phyloP scores from a whole-genome alignment of 2,329 filamentous ascomycete genomes.

The Cryphonectria naterciae region DNA sequence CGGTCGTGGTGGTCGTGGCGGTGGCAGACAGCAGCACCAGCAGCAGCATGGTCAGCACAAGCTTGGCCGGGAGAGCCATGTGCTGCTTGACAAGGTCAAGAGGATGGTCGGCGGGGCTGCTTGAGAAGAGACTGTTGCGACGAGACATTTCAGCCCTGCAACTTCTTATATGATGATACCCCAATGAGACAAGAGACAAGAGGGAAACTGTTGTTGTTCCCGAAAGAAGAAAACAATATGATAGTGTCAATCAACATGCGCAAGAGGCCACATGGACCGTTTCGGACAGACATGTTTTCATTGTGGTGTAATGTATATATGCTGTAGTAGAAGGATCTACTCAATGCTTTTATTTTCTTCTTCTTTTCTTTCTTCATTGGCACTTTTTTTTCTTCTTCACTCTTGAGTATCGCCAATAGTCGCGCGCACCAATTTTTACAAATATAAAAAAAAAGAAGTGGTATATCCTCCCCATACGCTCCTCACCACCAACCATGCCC shows the following conservation, averaged over 20 bases:
- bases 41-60: constrained; percentile 72
- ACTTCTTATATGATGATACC: neutral
- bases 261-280: neutral
- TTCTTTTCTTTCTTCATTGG: neutral
- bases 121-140: neutral
- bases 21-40: neutral
- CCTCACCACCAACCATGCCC: neutral
- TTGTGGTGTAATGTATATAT: neutral
- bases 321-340: neutral
- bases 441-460: neutral
- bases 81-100: constrained; percentile 78
- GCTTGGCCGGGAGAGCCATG: constrained; percentile 77
- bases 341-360: neutral
- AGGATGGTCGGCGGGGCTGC: constrained; percentile 60
- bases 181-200: neutral
- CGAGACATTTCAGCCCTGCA: neutral
- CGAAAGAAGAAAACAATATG: neutral
- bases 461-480: constrained; percentile 2
- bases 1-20: constrained; percentile 63
- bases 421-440: neutral
- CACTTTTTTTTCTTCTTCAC: neutral
- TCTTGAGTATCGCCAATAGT: neutral
- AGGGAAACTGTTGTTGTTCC: neutral
- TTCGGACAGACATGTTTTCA: neutral
- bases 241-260: neutral